Conservation (phyloP, 2,329 filamentous ascomycete genomes). For the Pseudogymnoascus sp. region DNA sequence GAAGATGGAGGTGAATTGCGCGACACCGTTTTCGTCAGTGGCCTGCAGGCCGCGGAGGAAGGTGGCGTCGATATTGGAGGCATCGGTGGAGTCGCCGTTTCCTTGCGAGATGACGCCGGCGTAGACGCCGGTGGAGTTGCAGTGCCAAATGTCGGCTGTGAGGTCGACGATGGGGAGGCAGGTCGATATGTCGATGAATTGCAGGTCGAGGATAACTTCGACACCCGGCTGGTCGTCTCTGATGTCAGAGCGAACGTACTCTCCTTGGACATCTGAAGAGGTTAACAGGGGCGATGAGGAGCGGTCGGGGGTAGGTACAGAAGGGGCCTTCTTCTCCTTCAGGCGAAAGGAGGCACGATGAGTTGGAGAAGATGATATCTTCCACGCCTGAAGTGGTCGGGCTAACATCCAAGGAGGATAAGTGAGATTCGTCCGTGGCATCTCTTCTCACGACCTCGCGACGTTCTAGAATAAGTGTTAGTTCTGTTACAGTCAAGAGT, state of each 20-base stretch:
- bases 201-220: conserved; percentile 40
- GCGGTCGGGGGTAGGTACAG: conserved; percentile 13
- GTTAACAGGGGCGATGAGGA: neutral
- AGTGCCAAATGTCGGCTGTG: conserved; percentile 47
- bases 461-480: neutral
- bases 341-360: conserved; percentile 28
- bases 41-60: conserved; percentile 37
- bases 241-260: conserved; percentile 34
- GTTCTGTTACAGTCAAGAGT: neutral
- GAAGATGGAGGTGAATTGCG: conserved; percentile 37
- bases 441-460: neutral
- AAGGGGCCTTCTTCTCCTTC: conserved; percentile 34
- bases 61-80: conserved; percentile 34
- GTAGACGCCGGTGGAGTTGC: conserved; percentile 44
- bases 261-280: conserved; percentile 31
- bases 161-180: conserved; percentile 44
- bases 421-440: neutral
- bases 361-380: conserved; percentile 20
- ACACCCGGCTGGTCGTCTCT: conserved; percentile 34
- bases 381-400: neutral
- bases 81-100: conserved; percentile 37
- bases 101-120: conserved; percentile 38
- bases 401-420: neutral
- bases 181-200: conserved; percentile 48
- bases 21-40: conserved; percentile 37